Base-by-base conservation (phyloP, 2,329 filamentous ascomycete genomes). In the Truncatella angustata region DNA sequence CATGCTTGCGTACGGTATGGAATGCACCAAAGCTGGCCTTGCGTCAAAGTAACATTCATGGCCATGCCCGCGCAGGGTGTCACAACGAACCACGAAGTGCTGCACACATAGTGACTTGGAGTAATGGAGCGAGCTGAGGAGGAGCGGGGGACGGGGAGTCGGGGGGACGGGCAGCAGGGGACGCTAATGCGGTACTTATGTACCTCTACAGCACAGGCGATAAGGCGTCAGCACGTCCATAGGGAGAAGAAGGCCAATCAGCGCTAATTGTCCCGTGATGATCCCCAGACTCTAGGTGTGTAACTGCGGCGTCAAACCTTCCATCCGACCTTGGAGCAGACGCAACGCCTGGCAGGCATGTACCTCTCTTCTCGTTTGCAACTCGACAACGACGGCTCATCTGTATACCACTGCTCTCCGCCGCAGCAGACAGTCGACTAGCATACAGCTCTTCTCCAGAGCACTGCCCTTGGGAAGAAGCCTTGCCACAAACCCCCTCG, bases 171-270 rank as follows among this genome's bases (percentile, higher is more conserved):
- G 10, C 28, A 28, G n/a, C 43, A 14, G 43, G 30, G 16, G 10
- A 11, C 43, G 43, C 43, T 46, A 46, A 46, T 46, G 43, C 23
- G 40, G 16, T 14, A 23, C 37, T 20, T 16, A n/a, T 36, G 34
- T 34, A 14, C 34, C 14, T 16, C 34, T 16, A 36, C 34, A 7
- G 34, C 20, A 9, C 39, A 43, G 18, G 39, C 39, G 20, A 43
- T 44, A 24, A n/a, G 23, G 40, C 40, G 20, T 28, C 20, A 28
- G 14, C 23, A 21, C 40, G 40, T 16, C 21, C n/a, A n/a, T n/a
- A n/a, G 14, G 23, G 20, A 14, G 12, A 7, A 12, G 40, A 21
- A 23, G 40, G 23, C 40, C 40, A 44, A 44, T 44, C 40, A 44
- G 36, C n/a, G 36, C 21, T 11, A 12, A 21, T 26, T 4, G 20